Evolutionary conservation across 345 rosid genomes (phyloP).

Genomic region (Corchorus olitorius): DNA sequence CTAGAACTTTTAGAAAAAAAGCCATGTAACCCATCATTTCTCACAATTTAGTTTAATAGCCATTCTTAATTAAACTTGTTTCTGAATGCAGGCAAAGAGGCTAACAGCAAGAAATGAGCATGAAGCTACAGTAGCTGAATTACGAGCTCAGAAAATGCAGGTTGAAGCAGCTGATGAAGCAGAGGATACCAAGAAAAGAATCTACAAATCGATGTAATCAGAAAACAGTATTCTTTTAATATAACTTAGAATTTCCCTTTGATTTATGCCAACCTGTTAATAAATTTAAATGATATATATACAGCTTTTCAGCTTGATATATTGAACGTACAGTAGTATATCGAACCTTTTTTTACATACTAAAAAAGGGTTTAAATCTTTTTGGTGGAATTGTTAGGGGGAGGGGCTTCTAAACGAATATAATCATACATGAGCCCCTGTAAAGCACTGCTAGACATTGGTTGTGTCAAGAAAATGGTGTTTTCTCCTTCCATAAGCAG

Average conservation of each 20-base stretch:
- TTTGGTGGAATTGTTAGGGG: not conserved
- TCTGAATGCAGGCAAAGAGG: constrained; percentile 1
- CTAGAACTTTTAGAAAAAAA: not conserved
- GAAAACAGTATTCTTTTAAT: not conserved
- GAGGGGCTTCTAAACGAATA: constrained; percentile 57
- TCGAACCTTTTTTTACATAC: not conserved
- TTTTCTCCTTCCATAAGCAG: constrained; percentile 45
- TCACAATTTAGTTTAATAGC: not conserved
- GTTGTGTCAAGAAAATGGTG: constrained; percentile 51
- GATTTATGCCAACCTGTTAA: not conserved
- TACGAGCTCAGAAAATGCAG: constrained; percentile 13
- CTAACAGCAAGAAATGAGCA: constrained; percentile 13
- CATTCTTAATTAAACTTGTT: not conserved
- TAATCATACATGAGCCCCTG: constrained; percentile 69
- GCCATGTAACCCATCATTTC: not conserved
- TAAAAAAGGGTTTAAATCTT: not conserved
- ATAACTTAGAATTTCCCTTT: not conserved
- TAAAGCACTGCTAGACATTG: constrained; percentile 36
- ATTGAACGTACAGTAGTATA: not conserved
- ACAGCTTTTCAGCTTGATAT: not conserved
- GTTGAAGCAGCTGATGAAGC: constrained; percentile 23
- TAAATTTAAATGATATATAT: too few species aligned
- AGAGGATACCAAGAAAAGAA: not conserved
- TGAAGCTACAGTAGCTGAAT: not conserved
- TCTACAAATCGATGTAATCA: not conserved